Evolutionary conservation across 306 rosid species (phyloP).

Genomic region (Chamaecrista fasciculata): DNA sequence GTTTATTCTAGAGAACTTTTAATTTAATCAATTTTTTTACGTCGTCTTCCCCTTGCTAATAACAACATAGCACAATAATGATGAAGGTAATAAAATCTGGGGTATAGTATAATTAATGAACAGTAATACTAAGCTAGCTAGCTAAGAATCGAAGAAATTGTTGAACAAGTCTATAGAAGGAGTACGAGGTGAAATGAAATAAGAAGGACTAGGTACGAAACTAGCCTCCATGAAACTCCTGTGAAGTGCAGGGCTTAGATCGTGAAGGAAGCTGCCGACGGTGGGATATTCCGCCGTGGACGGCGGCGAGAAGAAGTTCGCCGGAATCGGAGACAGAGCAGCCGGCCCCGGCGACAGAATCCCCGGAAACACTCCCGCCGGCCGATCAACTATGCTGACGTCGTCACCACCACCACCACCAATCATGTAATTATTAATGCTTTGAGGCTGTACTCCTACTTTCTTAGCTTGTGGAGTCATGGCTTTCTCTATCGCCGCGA

Average conservation of each 20-base stretch:
- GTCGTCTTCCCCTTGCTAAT: not conserved
- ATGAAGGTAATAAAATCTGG: too few species aligned
- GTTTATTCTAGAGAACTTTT: conserved; percentile 13
- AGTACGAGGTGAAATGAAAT: conserved; percentile 37
- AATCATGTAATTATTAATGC: not conserved
- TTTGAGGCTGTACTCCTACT: not conserved
- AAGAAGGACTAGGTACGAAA: conserved; percentile 55
- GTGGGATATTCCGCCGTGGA: conserved; percentile 34
- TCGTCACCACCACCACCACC: not conserved
- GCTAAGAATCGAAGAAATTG: conserved; percentile 38
- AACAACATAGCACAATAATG: not conserved
- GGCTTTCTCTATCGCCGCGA: conserved; percentile 38
- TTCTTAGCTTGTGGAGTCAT: conserved; percentile 15
- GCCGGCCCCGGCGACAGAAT: conserved; percentile 56
- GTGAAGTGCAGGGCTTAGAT: conserved; percentile 50
- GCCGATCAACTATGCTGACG: not conserved
- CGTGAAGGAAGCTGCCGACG: conserved; percentile 45
- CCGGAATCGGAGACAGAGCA: conserved; percentile 43
- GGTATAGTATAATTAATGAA: too few species aligned
- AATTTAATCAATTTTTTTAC: not conserved
- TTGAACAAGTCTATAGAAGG: conserved; percentile 59
- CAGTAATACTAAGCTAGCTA: not conserved
- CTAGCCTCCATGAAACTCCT: conserved; percentile 49
- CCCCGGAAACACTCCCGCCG: conserved; percentile 33
- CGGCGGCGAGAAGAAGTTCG: conserved; percentile 44